A percentile compares a stretch with the other conserved stretches of the same genome.
Evolutionary conservation across 108 stramenopile genomes (phyloP).

Genomic region (Cyclostephanos invisitatus): DNA sequence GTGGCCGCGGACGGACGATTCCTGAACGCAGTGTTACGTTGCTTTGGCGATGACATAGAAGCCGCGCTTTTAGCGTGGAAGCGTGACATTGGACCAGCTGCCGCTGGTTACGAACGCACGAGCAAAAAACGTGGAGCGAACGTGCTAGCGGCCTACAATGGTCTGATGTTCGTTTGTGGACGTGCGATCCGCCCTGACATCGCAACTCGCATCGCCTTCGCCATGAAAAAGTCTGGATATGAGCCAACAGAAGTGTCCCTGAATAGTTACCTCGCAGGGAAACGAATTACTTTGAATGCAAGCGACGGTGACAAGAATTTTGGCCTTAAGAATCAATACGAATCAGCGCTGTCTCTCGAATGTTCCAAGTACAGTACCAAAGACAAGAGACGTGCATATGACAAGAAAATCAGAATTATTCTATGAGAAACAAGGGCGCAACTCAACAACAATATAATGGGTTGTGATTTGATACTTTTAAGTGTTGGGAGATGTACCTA

Average conservation of each 20-base stretch:
- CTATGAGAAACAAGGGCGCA: conserved; percentile 34
- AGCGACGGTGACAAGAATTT: conserved; percentile 19
- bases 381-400: conserved; percentile 62
- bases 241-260: conserved; percentile 60
- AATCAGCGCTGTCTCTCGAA: conserved; percentile 69
- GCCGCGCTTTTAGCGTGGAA: conserved; percentile 72
- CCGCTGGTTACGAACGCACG: conserved; percentile 37
- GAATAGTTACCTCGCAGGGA: conserved; percentile 67
- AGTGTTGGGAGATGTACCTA: too few relatives aligned
- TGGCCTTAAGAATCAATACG: conserved; percentile 59
- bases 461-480: too few relatives aligned
- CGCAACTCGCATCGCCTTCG: conserved; percentile 69
- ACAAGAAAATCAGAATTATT: conserved; percentile 76
- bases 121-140: conserved; percentile 45
- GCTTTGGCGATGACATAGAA: conserved; percentile 74
- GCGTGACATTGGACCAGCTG: conserved; percentile 55
- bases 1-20: conserved; percentile 71
- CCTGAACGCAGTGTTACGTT: conserved; percentile 77
- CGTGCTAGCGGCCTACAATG: conserved; percentile 81
- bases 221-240: conserved; percentile 75
- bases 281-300: conserved; percentile 30
- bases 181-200: conserved; percentile 74
- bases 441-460: neutral
- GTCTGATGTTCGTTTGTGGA: conserved; percentile 75
- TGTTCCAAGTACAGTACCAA: conserved; percentile 71